These are phyloP conservation scores for Perilla frutescens DNA, from an alignment of 257 asterid genomes.

Conservation along the genomic window DNA sequence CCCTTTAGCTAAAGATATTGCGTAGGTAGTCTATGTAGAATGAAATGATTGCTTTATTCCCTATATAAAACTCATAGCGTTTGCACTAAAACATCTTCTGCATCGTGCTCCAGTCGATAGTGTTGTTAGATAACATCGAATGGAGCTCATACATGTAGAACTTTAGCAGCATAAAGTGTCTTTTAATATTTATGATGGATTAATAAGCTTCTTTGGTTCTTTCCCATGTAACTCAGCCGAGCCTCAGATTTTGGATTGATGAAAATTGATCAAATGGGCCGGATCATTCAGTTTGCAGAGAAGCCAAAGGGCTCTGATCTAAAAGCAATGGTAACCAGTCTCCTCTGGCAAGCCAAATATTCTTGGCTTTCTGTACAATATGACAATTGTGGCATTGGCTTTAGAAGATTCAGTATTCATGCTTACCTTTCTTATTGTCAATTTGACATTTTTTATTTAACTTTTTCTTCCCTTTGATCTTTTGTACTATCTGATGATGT, in stretches of 20 bases:
- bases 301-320: slow-evolving; percentile 85
- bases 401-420: neutral
- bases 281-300: slow-evolving; percentile 79
- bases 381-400: neutral
- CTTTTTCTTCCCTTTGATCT: slow-evolving; percentile 8
- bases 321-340: slow-evolving; percentile 66
- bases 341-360: neutral
- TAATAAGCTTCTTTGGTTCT: slow-evolving; percentile 12
- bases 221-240: slow-evolving; percentile 59
- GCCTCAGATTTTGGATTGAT: slow-evolving; percentile 94
- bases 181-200: neutral
- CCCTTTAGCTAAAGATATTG: neutral
- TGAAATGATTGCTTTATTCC: neutral
- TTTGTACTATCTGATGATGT: slow-evolving; percentile 32
- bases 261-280: slow-evolving; percentile 79
- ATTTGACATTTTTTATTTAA: neutral
- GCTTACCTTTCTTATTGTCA: neutral
- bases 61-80: neutral
- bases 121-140: neutral
- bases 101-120: neutral
- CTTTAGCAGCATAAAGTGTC: slow-evolving; percentile 1
- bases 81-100: neutral
- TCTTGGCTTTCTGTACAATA: neutral
- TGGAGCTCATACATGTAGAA: neutral
- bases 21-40: neutral